phyloP scores from a whole-genome alignment of 2,329 filamentous ascomycete genomes.

The Fusarium lateritium region DNA sequence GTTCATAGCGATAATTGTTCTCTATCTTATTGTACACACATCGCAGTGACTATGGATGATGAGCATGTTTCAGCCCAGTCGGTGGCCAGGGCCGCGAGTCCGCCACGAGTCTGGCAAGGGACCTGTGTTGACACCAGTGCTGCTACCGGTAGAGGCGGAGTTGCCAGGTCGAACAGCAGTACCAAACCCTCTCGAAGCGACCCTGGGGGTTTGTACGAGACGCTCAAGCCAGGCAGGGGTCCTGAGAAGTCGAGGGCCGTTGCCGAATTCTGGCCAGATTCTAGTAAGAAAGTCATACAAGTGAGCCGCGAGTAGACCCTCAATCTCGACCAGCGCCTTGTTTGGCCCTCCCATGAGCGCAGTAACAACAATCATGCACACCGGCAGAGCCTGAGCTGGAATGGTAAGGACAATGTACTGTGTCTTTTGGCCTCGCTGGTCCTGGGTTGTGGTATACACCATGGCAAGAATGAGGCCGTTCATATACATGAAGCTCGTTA shows the following conservation, averaged over 20 bases:
- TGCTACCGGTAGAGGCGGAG: constrained; percentile 54
- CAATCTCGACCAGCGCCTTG: constrained; percentile 74
- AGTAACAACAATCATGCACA: constrained; percentile 81
- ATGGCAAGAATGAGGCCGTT: constrained; percentile 83
- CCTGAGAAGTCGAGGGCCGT: constrained; percentile 81
- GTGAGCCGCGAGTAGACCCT: constrained; percentile 90
- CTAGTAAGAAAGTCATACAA: constrained; percentile 90
- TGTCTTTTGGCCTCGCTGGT: constrained; percentile 82
- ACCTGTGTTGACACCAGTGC: constrained; percentile 61
- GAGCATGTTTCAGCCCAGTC: constrained; percentile 65
- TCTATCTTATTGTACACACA: constrained; percentile 5
- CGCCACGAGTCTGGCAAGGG: constrained; percentile 76
- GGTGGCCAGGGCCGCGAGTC: constrained; percentile 72
- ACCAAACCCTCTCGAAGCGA: constrained; percentile 58
- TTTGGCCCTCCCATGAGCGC: constrained; percentile 74
- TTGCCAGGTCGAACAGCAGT: constrained; percentile 66
- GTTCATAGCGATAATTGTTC: constrained; percentile 16
- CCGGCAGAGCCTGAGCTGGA: constrained; percentile 85
- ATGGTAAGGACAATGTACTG: constrained; percentile 88
- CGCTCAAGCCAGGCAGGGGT: constrained; percentile 81
- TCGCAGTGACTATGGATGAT: not conserved
- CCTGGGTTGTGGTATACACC: constrained; percentile 87
- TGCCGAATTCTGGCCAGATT: constrained; percentile 90
- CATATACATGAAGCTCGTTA: constrained; percentile 63
- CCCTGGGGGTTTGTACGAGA: constrained; percentile 68